Evolutionary conservation across 257 asterid species (phyloP).

Genomic region (Plectranthus barbatus): DNA sequence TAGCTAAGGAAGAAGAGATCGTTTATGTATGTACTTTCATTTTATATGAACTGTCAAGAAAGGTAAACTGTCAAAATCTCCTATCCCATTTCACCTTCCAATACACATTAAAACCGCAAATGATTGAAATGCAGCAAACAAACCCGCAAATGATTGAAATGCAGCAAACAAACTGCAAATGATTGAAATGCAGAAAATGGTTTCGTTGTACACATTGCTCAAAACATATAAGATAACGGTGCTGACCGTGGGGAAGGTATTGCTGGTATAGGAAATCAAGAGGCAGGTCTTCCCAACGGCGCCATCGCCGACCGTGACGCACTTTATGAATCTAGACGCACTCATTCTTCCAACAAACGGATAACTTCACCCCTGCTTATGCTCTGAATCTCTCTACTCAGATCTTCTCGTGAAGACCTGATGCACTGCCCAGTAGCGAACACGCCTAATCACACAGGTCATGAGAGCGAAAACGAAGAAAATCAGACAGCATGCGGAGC

Average conservation of each 20-base stretch:
- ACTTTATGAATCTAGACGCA: constrained; percentile 62
- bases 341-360: constrained; percentile 35
- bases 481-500: neutral
- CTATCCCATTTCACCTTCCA: neutral
- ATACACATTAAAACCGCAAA: neutral
- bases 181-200: neutral
- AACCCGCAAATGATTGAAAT: neutral
- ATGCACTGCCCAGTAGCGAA: constrained; percentile 15
- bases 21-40: no score
- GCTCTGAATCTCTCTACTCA: neutral
- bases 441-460: constrained; percentile 18
- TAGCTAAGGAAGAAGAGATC: no score
- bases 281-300: constrained; percentile 66
- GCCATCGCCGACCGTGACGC: constrained; percentile 67
- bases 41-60: no score
- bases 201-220: neutral
- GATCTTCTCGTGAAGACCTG: constrained; percentile 53
- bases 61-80: neutral
- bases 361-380: neutral
- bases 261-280: constrained; percentile 63
- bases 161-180: neutral
- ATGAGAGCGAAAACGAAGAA: neutral
- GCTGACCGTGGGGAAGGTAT: constrained; percentile 77
- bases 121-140: neutral
- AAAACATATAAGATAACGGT: neutral